These are phyloP conservation scores for Astrothelium macrocarpum DNA, from an alignment of 495 filamentous ascomycete species.

Conservation along the genomic window DNA sequence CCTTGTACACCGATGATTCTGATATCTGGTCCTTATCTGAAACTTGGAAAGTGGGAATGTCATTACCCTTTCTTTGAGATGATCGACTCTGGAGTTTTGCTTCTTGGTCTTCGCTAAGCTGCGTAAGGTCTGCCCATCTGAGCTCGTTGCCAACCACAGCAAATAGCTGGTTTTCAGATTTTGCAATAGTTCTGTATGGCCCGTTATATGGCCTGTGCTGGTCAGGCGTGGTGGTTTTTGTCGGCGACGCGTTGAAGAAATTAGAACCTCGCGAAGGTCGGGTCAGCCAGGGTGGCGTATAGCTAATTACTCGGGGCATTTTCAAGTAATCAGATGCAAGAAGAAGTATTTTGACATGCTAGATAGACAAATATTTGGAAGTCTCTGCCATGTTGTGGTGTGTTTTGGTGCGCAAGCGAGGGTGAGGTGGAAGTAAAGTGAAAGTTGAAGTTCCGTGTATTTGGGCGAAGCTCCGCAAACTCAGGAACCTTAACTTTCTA, in stretches of 20 bases:
- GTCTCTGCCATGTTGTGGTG: too few species aligned
- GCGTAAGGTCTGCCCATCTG: constrained; percentile 69
- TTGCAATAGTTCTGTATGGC: constrained; percentile 59
- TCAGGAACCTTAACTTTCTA: too few species aligned
- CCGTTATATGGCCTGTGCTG: constrained; percentile 37
- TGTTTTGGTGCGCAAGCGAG: not conserved
- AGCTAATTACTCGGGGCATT: constrained; percentile 75
- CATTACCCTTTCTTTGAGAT: not conserved
- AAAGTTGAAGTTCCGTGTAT: not conserved
- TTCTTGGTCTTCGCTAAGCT: constrained; percentile 60
- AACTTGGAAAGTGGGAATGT: not conserved
- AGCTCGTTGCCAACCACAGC: constrained; percentile 77
- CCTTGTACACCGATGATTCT: not conserved
- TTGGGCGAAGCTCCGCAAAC: too few species aligned
- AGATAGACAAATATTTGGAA: not conserved
- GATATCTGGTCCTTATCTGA: not conserved
- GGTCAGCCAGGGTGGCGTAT: constrained; percentile 74
- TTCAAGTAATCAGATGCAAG: constrained; percentile 9
- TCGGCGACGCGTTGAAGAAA: constrained; percentile 42
- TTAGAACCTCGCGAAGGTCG: constrained; percentile 62
- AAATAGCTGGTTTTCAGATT: constrained; percentile 70
- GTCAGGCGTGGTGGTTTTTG: constrained; percentile 28
- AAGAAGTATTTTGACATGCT: not conserved
- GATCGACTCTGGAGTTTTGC: constrained; percentile 25
- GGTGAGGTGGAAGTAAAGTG: not conserved